Conservation (phyloP, 768 basidiomycete species). For the Rhizopogon rudus region DNA sequence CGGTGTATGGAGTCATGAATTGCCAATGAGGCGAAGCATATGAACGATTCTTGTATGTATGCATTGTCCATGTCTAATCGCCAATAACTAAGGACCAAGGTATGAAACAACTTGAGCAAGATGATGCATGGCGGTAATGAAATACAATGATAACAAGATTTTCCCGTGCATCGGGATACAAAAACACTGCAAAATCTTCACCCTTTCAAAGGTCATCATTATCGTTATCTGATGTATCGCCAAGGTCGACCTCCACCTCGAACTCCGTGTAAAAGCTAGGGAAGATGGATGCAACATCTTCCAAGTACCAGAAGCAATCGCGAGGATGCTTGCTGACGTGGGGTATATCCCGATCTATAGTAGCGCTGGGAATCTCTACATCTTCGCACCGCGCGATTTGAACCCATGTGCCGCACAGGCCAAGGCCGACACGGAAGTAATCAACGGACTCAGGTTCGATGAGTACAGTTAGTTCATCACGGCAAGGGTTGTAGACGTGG, state of each 20-base stretch:
- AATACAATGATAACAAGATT: not conserved
- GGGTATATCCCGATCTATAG: not conserved
- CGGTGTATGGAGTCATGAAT: no score
- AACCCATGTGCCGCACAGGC: constrained; percentile 31
- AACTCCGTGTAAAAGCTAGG: constrained; percentile 43
- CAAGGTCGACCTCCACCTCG: constrained; percentile 1
- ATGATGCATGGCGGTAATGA: not conserved
- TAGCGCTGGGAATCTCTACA: not conserved
- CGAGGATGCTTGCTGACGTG: not conserved
- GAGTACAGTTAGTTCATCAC: constrained; percentile 25
- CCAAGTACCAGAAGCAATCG: constrained; percentile 52
- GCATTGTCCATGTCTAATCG: not conserved
- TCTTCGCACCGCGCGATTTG: constrained; percentile 20
- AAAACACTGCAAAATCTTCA: not conserved
- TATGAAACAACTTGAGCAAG: not conserved
- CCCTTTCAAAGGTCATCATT: not conserved
- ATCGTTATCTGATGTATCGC: not conserved
- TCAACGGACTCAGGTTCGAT: constrained; percentile 13
- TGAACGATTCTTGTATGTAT: not conserved
- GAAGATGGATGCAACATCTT: constrained; percentile 42
- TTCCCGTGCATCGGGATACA: not conserved
- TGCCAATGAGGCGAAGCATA: no score
- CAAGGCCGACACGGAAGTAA: constrained; percentile 24
- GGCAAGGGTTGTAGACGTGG: constrained; percentile 33
- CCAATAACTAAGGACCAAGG: not conserved